Evolutionary conservation across 2,329 filamentous ascomycete species (phyloP).

Genomic region (Clonostachys rhizophaga): DNA sequence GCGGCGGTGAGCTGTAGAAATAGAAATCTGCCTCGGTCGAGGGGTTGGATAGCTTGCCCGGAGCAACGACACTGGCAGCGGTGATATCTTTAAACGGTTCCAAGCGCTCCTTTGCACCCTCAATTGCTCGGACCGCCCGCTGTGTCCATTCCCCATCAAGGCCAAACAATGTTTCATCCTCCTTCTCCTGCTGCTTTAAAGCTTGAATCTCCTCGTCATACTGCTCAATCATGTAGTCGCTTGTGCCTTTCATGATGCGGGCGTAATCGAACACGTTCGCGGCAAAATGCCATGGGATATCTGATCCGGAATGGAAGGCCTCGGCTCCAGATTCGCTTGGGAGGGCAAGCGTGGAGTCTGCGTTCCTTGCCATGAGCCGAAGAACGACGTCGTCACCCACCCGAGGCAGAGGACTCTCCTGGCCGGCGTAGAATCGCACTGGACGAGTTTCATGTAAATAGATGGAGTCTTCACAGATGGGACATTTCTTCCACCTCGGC

Average conservation of each 20-base stretch:
- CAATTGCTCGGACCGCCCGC: constrained; percentile 73
- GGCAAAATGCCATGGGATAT: constrained; percentile 92
- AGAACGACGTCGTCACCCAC: constrained; percentile 89
- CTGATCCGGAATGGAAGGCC: constrained; percentile 61
- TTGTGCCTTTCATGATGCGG: constrained; percentile 89
- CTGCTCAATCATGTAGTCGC: constrained; percentile 80
- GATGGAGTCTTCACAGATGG: constrained; percentile 91
- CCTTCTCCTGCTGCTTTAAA: constrained; percentile 70
- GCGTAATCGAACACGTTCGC: constrained; percentile 94
- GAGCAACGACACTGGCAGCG: background rate
- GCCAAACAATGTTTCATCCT: constrained; percentile 87
- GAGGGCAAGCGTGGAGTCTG: constrained; percentile 79
- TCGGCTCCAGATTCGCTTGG: constrained; percentile 76
- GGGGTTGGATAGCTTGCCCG: constrained; percentile 10
- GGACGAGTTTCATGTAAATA: constrained; percentile 87
- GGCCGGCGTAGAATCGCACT: constrained; percentile 85
- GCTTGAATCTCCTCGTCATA: constrained; percentile 75
- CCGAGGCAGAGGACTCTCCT: constrained; percentile 74
- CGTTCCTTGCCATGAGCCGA: constrained; percentile 75
- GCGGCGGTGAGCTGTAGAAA: constrained; percentile 83
- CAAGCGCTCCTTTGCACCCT: constrained; percentile 71
- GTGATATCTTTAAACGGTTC: constrained; percentile 30
- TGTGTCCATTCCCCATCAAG: constrained; percentile 92
- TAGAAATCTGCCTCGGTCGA: constrained; percentile 57
- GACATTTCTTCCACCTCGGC: constrained; percentile 87